Evolutionary conservation across 1,284 basidiomycete species (phyloP), one percentile per base, ranked within the genome.

Genomic region (Papiliotrema flavescens): DNA sequence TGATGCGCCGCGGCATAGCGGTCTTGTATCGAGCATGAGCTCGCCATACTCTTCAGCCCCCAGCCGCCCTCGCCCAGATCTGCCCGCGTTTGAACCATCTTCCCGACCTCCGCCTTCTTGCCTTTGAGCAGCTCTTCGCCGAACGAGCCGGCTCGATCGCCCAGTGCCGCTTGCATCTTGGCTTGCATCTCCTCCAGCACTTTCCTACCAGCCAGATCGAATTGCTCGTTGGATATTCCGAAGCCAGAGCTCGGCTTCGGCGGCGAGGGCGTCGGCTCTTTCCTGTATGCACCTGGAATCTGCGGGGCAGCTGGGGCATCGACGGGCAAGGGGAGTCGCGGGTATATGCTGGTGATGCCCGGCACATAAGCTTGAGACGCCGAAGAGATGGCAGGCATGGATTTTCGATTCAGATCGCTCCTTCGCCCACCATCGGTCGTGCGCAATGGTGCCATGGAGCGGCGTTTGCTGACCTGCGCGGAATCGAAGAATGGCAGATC

Each of bases 151-250:
- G 17, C n/a, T 32, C 32, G 24, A 36, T 53, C 45, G 13, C 52
- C 43, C 52, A 51, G 36, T 4, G 17, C 15, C 2, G 52, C 52
- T 48, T 60, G 56, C 55, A 69, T 20, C 35, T 51, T 70, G 8
- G 70, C 64, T 54, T 73, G 67, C 68, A 75, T 73, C 51, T 75
- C 67, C 44, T 53, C 56, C 24, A 75, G 53, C 1, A 75, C 53
- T 28, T 62, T 61, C 42, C 66, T 53, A 8, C 67, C 70, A 5
- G 68, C 66, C 9, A 62, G 63, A 0, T 62, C 64, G 56, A 75
- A 75, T 35, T 71, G 57, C 1, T 53, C 54, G 36, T 65, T 65
- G 20, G 61, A 62, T 15, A 69, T 64, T 1, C 54, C 59, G 22
- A 49, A 23, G n/a, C 73, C 71, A 49, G 70, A 71, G 19, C 65